Evolutionary conservation across 2,329 filamentous ascomycete genomes (phyloP), one percentile per base, ranked within the genome.

Genomic region (Cladosporium halotolerans): DNA sequence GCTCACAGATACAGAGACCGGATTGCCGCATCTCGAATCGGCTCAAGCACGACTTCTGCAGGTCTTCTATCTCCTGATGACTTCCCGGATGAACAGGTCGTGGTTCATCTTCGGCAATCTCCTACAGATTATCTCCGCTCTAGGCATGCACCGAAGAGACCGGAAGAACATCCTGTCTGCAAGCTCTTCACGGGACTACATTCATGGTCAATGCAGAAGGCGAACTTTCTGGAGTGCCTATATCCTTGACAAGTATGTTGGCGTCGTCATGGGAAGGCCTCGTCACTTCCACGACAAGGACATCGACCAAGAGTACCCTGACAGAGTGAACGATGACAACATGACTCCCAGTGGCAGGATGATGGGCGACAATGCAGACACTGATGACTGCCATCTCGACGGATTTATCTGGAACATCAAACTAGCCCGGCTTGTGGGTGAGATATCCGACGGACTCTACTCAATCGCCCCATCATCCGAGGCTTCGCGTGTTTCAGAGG

Each of bases 151-250:
- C 41, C 44, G 55, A 18, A 19, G 41, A 13, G 38, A 40, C 8
- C 40, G 52, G 9, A 56, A 38, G 36, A 34, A 44, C 8, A 45
- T 31, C 11, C 33, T 40, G 10, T 14, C 2, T 7, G 6, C 32
- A 10, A 10, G 31, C 19, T 38, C 52, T 23, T 56, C 33, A 9
- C 32, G 43, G 6, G 73, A 79, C 55, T 76, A 76, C 43, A 71
- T 77, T 8, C 65, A 73, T 3, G 65, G 67, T 0, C 79, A 85
- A 55, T 78, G 79, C 40, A 73, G 78, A 1, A 79, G 79, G 53
- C 71, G 82, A 7, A 75, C 81, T 0, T 85, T 86, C 49, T 85
- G 82, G 82, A 77, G 76, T 3, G 76, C 79, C 0, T 85, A 85
- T 60, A 79, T 77, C 0, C 67, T 85, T 1, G 82, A 86, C 61